These are phyloP conservation scores for Obelidium mucronatum DNA, from an alignment of 192 early-diverging fungal genomes.

Conservation along the genomic window DNA sequence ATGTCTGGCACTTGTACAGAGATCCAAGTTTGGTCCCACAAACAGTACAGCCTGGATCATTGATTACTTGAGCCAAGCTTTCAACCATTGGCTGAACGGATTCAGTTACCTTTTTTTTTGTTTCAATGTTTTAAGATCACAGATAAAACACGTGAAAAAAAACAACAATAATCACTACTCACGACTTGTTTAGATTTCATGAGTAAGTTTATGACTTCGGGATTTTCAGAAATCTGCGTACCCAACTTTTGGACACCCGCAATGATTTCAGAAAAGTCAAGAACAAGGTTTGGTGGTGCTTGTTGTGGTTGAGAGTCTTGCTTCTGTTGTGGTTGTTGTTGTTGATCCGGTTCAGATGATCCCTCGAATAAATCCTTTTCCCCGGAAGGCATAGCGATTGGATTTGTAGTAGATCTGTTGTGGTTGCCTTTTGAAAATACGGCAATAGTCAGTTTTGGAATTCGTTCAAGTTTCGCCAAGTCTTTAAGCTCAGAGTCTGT, in stretches of 20 bases:
- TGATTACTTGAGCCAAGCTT: constrained; percentile 8
- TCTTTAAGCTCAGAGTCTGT: no score
- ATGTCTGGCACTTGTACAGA: constrained; percentile 36
- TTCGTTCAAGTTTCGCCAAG: not conserved
- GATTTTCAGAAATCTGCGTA: not conserved
- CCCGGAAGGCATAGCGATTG: constrained; percentile 8
- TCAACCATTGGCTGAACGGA: not conserved
- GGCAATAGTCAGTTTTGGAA: not conserved
- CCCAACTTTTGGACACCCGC: not conserved
- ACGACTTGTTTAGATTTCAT: constrained; percentile 3
- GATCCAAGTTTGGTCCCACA: constrained; percentile 25
- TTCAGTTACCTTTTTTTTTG: constrained; percentile 4
- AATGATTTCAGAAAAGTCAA: constrained; percentile 4
- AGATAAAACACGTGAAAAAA: not conserved
- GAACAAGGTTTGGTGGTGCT: not conserved
- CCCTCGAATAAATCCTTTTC: constrained; percentile 1
- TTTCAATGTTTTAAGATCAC: not conserved
- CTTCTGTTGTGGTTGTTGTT: no score
- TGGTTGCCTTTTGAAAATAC: not conserved
- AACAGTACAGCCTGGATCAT: constrained; percentile 36
- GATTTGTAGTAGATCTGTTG: not conserved
- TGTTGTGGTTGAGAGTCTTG: not conserved
- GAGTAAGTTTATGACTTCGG: constrained; percentile 7
- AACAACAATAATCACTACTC: not conserved
- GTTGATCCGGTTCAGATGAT: not conserved